These are phyloP conservation scores for Trichoderma citrinoviride DNA, from an alignment of 2,329 filamentous ascomycete genomes.

Conservation along the genomic window DNA sequence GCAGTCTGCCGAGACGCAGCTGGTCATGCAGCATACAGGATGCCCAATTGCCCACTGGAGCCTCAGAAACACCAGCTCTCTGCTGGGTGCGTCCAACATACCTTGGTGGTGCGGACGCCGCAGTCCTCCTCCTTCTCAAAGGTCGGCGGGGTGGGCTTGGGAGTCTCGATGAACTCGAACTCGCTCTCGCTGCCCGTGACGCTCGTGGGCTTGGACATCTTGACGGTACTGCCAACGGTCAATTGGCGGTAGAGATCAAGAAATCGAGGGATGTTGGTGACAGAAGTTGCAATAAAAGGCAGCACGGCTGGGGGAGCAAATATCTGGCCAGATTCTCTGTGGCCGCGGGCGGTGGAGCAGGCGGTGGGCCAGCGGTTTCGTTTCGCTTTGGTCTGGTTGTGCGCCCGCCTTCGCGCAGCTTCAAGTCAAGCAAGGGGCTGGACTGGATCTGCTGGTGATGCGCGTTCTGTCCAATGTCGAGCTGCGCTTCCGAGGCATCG, in stretches of 20 bases:
- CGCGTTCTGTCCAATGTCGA: too few species aligned
- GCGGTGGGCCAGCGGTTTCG: conserved; percentile 4
- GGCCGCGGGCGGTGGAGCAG: conserved; percentile 13
- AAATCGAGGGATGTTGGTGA: not conserved
- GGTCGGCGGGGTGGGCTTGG: conserved; percentile 47
- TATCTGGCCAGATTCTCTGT: conserved; percentile 19
- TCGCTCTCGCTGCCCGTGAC: conserved; percentile 37
- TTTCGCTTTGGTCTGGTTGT: not conserved
- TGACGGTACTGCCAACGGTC: conserved; percentile 30
- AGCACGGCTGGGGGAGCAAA: not conserved
- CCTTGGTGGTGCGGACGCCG: conserved; percentile 43
- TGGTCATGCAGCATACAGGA: not conserved
- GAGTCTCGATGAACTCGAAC: conserved; percentile 45
- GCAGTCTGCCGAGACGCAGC: not conserved
- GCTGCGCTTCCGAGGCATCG: too few species aligned
- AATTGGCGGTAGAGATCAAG: conserved; percentile 27
- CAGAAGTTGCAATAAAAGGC: conserved; percentile 9
- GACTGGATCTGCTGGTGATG: not conserved
- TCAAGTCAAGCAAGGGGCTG: not conserved
- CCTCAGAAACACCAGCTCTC: too few species aligned
- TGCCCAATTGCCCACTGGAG: not conserved
- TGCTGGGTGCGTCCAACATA: conserved; percentile 24
- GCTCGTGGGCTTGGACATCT: conserved; percentile 36
- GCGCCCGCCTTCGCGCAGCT: not conserved
- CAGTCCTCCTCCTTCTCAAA: conserved; percentile 66